Conservation (phyloP, 352 stramenopile genomes). For the Plasmopara muralis region DNA sequence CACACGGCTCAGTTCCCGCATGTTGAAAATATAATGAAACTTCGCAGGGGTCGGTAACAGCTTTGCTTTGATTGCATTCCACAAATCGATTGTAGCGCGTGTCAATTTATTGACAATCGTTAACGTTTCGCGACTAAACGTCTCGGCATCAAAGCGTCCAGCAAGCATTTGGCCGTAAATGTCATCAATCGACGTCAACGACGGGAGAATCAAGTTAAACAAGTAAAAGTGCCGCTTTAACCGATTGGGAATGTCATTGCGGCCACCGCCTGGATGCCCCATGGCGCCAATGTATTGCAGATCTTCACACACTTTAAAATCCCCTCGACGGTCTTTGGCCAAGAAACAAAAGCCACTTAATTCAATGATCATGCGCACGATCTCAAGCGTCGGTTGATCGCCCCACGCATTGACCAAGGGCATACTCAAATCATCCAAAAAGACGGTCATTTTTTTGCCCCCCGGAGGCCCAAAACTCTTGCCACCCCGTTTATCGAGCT, state of each 20-base stretch:
- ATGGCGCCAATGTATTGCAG: conserved; percentile 97
- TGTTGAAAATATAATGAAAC: conserved; percentile 99
- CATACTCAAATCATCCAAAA: conserved; percentile 97
- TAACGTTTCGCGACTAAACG: conserved; percentile 78
- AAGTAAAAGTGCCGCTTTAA: conserved; percentile 99
- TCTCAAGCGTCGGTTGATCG: conserved; percentile 97
- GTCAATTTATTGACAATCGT: conserved; percentile 91
- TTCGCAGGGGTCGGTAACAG: conserved; percentile 96
- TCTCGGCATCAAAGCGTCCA: conserved; percentile 89
- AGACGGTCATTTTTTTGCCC: conserved; percentile 99
- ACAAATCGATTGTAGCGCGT: conserved; percentile 93
- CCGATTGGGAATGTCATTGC: conserved; percentile 99
- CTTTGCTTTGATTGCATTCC: conserved; percentile 96
- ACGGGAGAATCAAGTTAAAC: conserved; percentile 97
- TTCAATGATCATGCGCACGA: conserved; percentile 96
- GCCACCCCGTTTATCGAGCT: conserved; percentile 96
- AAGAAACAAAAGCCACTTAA: conserved; percentile 97
- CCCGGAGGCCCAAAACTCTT: conserved; percentile 97
- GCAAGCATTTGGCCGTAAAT: conserved; percentile 99
- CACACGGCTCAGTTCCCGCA: conserved; percentile 96
- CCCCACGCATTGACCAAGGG: conserved; percentile 98
- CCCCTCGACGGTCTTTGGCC: conserved; percentile 96
- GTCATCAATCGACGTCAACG: conserved; percentile 97
- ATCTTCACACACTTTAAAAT: conserved; percentile 98
- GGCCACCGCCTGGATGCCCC: conserved; percentile 94